Base-by-base conservation (phyloP, 768 basidiomycete species). In the Boletales sp. region DNA sequence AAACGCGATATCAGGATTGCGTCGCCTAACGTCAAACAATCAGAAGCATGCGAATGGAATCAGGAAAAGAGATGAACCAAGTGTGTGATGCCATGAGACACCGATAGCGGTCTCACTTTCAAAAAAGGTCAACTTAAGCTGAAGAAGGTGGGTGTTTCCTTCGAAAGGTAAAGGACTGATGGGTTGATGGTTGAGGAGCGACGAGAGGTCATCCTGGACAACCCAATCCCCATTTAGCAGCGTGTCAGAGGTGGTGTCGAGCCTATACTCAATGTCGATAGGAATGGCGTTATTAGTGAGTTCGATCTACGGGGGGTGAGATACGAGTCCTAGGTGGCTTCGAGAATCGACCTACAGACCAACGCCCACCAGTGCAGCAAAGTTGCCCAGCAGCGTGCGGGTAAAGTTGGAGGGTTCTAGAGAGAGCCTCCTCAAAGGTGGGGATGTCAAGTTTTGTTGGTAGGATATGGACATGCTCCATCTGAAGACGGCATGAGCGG, bases 21-120 rank as follows among this genome's bases (percentile, higher is more conserved):
- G 31, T 71, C 70, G 9, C 70, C 70, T 69, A 36, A 19, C 11
- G 21, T 18, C 32, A 13, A 33, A n/a, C 11, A 1, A 35, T 58
- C 17, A 58, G 37, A 33, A 25, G 12, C 0, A 13, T 15, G 14
- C 12, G 14, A 14, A 32, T 19, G 7, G 6, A 3, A 35, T 32
- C 12, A 39, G 8, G 5, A 21, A 35, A 47, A 36, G 15, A 14
- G 17, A 47, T 50, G 18, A 48, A 68, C 69, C 70, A 10, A 70
- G 64, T 10, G 59, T 57, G 39, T 71, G 70, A 39, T 71, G 59
- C 70, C 68, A 71, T 2, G 65, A 61, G n/a, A 71, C 53, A 17
- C 64, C 70, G 32, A 70, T 56, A 30, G 57, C 57, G 0, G 67
- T 71, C 46, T 67, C 58, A 2, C 39, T 21, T 5, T 46, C 46